phyloP scores from a whole-genome alignment of 2,329 filamentous ascomycete species.

The Neonectria sp. region DNA sequence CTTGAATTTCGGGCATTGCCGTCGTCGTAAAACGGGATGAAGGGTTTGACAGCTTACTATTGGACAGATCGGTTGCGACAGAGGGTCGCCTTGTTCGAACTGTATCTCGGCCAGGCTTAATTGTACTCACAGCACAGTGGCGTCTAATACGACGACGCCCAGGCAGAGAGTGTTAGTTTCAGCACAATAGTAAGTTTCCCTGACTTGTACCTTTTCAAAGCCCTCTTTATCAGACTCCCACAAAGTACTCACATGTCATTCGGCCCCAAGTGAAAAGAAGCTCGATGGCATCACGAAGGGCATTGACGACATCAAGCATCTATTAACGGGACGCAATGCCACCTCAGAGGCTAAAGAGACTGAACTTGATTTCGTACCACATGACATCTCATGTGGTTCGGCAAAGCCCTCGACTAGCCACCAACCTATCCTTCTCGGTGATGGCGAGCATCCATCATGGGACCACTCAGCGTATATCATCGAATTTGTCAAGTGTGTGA shows the following conservation, averaged over 20 bases:
- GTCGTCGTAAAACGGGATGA: too few relatives aligned
- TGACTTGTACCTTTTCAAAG: too few relatives aligned
- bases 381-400: too few relatives aligned
- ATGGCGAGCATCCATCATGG: constrained; percentile 32
- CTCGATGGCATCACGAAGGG: constrained; percentile 54
- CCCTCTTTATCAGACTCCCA: too few relatives aligned
- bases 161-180: constrained; percentile 56
- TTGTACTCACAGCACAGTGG: constrained; percentile 52
- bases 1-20: too few relatives aligned
- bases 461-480: constrained; percentile 53
- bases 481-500: constrained; percentile 51
- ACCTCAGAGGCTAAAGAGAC: background rate
- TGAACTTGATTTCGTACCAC: background rate
- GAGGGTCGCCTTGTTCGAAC: constrained; percentile 47
- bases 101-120: constrained; percentile 51
- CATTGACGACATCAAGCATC: constrained; percentile 52
- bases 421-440: background rate
- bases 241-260: fast-evolving
- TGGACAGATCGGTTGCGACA: constrained; percentile 38
- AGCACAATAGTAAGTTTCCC: constrained; percentile 52
- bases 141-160: constrained; percentile 39
- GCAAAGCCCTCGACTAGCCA: background rate
- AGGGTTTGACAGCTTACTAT: background rate
- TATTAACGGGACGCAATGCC: constrained; percentile 39
- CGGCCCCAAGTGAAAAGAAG: constrained; percentile 51